Evolutionary conservation across 148 eudicot species (phyloP).

Genomic region (Salicornia ramosissima): DNA sequence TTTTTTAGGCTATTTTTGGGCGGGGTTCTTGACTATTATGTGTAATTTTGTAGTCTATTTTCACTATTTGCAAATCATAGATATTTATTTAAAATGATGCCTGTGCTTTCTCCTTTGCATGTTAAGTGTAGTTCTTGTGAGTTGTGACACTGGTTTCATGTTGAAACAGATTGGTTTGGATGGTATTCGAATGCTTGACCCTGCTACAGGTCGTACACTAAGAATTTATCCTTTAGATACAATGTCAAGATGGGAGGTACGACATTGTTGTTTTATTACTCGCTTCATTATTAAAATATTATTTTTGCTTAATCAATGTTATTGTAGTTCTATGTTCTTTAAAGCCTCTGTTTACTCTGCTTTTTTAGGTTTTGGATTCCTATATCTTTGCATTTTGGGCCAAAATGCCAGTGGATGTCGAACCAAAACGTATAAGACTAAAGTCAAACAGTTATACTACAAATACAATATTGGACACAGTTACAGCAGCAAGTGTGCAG

Average conservation of each 20-base stretch:
- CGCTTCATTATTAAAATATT: background rate
- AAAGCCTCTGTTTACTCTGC: slow-evolving; percentile 6
- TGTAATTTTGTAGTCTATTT: too few species aligned
- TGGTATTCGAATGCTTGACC: slow-evolving; percentile 86
- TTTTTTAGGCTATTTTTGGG: too few species aligned
- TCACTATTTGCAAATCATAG: too few species aligned
- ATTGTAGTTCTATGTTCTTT: background rate
- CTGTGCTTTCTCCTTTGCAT: background rate
- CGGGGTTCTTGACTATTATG: too few species aligned
- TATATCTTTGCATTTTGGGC: slow-evolving; percentile 92
- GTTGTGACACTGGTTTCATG: background rate
- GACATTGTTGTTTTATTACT: background rate
- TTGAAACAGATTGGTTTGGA: slow-evolving; percentile 72
- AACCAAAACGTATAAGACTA: slow-evolving; percentile 72
- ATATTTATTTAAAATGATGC: background rate
- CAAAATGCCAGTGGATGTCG: slow-evolving; percentile 59
- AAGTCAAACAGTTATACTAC: slow-evolving; percentile 84
- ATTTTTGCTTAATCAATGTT: too few species aligned
- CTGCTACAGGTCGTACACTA: slow-evolving; percentile 60
- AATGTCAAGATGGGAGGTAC: slow-evolving; percentile 75
- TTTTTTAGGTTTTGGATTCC: slow-evolving; percentile 68
- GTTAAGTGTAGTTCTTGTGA: slow-evolving; percentile 2
- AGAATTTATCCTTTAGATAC: slow-evolving; percentile 77
- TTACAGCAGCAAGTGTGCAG: slow-evolving; percentile 93
- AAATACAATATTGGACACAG: slow-evolving; percentile 68